A percentile compares a stretch with the other conserved stretches of the same genome.
phyloP scores from a whole-genome alignment of 768 basidiomycete genomes.

The Tephrocybe sp. region DNA sequence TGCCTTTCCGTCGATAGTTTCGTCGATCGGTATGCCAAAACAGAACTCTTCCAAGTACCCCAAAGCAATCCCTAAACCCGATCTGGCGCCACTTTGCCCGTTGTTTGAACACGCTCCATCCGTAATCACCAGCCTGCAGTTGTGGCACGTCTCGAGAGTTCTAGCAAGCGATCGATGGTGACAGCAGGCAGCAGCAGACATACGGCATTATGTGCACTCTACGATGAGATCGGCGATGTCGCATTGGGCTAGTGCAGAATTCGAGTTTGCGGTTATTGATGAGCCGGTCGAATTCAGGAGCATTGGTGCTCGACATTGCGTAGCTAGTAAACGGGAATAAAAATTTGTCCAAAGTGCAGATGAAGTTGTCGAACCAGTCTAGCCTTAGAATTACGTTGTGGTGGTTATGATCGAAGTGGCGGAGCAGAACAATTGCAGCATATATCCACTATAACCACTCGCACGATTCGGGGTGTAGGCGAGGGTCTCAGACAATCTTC shows the following conservation, averaged over 20 bases:
- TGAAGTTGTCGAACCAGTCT: too few relatives aligned
- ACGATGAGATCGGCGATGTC: not conserved
- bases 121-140: not conserved
- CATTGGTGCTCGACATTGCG: not conserved
- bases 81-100: not conserved
- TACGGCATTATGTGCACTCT: too few relatives aligned
- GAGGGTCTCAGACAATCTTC: too few relatives aligned
- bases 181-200: too few relatives aligned
- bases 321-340: too few relatives aligned
- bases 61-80: not conserved
- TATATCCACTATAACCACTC: too few relatives aligned
- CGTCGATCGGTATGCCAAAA: constrained; percentile 13
- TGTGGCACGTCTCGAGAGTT: not conserved
- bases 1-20: constrained; percentile 5
- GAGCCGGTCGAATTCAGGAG: not conserved
- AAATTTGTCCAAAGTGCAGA: too few relatives aligned
- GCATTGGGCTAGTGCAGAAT: not conserved
- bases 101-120: not conserved
- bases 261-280: not conserved
- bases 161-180: too few relatives aligned
- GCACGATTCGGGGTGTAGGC: too few relatives aligned
- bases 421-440: too few relatives aligned
- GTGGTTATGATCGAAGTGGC: too few relatives aligned
- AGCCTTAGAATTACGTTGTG: too few relatives aligned
- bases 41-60: not conserved